Conservation (phyloP, 108 stramenopile genomes). For the Pseudonitzschia multistriata region DNA sequence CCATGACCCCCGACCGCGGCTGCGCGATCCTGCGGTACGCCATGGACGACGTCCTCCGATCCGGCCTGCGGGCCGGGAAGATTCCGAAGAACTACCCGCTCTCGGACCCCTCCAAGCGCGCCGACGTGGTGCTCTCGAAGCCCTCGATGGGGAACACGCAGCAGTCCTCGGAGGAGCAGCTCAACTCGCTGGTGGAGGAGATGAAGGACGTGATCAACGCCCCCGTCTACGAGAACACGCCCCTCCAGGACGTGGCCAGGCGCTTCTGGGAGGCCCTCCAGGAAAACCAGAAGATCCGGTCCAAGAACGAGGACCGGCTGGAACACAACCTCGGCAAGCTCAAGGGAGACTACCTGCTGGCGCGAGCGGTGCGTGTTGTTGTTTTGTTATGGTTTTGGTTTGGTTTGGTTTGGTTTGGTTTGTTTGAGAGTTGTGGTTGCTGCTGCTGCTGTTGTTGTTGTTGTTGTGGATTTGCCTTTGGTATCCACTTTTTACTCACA, state of each 20-base stretch:
- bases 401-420: not conserved
- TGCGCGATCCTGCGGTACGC: constrained; percentile 84
- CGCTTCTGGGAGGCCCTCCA: constrained; percentile 73
- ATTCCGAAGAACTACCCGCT: constrained; percentile 24
- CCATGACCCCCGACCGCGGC: constrained; percentile 72
- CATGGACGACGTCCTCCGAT: constrained; percentile 85
- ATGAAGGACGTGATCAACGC: constrained; percentile 85
- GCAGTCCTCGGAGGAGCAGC: constrained; percentile 72
- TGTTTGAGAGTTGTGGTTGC: not conserved
- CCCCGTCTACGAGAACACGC: constrained; percentile 77
- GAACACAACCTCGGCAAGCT: constrained; percentile 77
- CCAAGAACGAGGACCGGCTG: constrained; percentile 62
- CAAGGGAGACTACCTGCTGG: constrained; percentile 83
- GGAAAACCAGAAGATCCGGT: constrained; percentile 58
- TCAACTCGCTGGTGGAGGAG: constrained; percentile 75
- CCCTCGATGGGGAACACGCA: constrained; percentile 45
- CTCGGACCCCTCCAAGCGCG: constrained; percentile 54
- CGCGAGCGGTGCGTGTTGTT: constrained; percentile 58
- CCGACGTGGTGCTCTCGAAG: constrained; percentile 71
- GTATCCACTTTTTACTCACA: not conserved
- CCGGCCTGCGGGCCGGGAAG: constrained; percentile 52
- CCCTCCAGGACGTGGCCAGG: constrained; percentile 61
- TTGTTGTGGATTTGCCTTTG: constrained; percentile 12
- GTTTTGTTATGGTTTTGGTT: constrained; percentile 3
- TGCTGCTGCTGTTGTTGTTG: constrained; percentile 7